Evolutionary conservation across 164 flowering plant species (phyloP), one percentile per base, ranked within the genome.

Genomic region (Macadamia tetraphylla): DNA sequence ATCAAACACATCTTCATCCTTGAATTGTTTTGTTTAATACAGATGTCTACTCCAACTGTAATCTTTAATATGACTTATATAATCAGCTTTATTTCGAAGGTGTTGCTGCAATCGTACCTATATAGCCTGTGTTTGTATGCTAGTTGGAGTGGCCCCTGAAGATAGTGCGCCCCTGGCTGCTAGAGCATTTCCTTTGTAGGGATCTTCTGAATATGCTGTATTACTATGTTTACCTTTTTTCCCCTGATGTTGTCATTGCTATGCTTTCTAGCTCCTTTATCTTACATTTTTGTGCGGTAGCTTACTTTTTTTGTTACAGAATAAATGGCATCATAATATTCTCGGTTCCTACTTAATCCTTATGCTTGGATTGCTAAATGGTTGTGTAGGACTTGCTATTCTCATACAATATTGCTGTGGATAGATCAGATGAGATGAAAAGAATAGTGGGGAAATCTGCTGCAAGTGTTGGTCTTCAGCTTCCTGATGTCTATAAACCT

Each of bases 321-420:
- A 17, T n/a, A 53, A 14, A 53, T 17, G 13, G 14, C 14, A n/a
- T 53, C 3, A 53, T 53, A 11, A 53, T 13, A 53, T 53, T 13
- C n/a, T 53, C 23, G 13, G 57, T 14, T 4, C 57, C 57, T 4
- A 17, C 15, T 53, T 31, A 30, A 23, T 1, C 32, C 35, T 29
- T 29, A 35, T 57, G 64, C 6, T 60, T 67, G 66, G 55, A 53
- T 42, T 68, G 60, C 35, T 30, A 23, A 42, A 62, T 55, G 53
- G 29, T 63, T 73, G n/a, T 81, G 77, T 85, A 93, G 98, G 92
- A 90, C 12, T 76, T 94, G 66, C 79, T 94, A 63, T 90, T 91
- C 80, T 91, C 97, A 2, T 94, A 91, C 87, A 91, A 91, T 77
- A 89, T 91, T 69, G 98, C 94, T 1, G 94, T 94, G 57, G 98